Percentiles rank a stretch among this genome's conserved stretches.
Conservation (phyloP, 306 rosid genomes). For the Trichosanthes truncata region DNA sequence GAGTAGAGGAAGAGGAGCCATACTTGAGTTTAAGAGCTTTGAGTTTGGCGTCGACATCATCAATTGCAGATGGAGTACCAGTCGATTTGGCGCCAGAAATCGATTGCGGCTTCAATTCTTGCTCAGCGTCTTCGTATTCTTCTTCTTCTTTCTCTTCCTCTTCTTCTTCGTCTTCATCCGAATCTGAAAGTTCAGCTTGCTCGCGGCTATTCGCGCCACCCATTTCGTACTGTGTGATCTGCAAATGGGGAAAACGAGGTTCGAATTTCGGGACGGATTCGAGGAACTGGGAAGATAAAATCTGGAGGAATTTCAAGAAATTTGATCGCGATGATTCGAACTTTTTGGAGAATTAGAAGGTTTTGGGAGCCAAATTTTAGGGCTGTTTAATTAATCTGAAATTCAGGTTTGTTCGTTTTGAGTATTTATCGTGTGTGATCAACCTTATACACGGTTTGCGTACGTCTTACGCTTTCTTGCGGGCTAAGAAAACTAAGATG, state of each 20-base stretch:
- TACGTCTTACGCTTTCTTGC: neutral
- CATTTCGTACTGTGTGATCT: slow-evolving; percentile 21
- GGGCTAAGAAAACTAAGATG: neutral
- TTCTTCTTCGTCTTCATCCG: slow-evolving; percentile 37
- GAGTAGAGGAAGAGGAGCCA: slow-evolving; percentile 20
- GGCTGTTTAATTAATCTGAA: neutral
- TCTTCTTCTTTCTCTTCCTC: slow-evolving; percentile 21
- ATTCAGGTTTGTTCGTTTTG: slow-evolving; percentile 1
- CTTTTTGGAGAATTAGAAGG: neutral
- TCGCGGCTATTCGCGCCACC: slow-evolving; percentile 87
- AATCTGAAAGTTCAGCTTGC: slow-evolving; percentile 42
- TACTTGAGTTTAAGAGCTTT: slow-evolving; percentile 68
- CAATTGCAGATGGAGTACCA: slow-evolving; percentile 16
- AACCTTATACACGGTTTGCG: neutral
- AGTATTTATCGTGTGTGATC: neutral
- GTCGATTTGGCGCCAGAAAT: slow-evolving; percentile 13
- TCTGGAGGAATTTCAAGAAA: neutral
- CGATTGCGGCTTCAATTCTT: slow-evolving; percentile 4
- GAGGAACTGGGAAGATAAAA: neutral
- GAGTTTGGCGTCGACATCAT: slow-evolving; percentile 64
- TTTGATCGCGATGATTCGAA: neutral
- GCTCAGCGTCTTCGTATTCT: slow-evolving; percentile 26
- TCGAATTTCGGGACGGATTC: neutral
- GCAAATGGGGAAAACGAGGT: neutral
- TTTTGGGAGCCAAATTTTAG: neutral